Evolutionary conservation across 495 filamentous ascomycete species (phyloP), one percentile per base, ranked within the genome.

Genomic region (Penicillium taxi): DNA sequence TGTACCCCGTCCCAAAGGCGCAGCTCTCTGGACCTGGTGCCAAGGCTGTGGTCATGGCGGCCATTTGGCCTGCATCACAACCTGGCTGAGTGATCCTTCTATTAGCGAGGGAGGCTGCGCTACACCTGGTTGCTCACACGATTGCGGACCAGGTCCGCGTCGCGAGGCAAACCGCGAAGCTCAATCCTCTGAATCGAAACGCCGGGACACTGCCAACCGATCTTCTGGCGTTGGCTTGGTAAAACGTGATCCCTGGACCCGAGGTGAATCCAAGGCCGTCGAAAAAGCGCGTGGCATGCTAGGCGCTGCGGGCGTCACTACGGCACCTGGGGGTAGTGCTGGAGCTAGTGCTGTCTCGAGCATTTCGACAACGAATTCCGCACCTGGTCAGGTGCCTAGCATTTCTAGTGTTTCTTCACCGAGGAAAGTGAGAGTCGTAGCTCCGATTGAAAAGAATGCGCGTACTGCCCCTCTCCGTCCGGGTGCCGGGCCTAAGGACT

Each of bases 41-140:
- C 76, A 81, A 37, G 73, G 77, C 26, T 89, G 84, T 41, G 78
- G 77, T 13, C 84, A 89, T 44, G 82, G 82, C 29, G 83, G 82
- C 5, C 84, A 89, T 55, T 56, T 74, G 1, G 71, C 70, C 15
- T 89, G 84, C 45, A 68, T 87, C 31, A 66, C 67, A 30, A 72
- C 66, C 3, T 89, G 83, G 83, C 77, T 82, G 34, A 55, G 56
- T 28, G 72, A 72, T 25, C 39, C 58, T 12, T 62, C 67, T 11
- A 67, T 69, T 15, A 78, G 70, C 39, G 80, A 80, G 40, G 82
- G 83, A n/a, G 79, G 69, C 31, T 89, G 84, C 50, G 79, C 84
- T 11, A 72, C 81, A 15, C 72, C 80, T 26, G 82, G 81, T 6
- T 88, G 83, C 51, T 67, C 78, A 18, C 82, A 86, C 44, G 78